Evolutionary conservation across 2,329 filamentous ascomycete genomes (phyloP).

Genomic region (Aspergillus pseudoviridinutans): DNA sequence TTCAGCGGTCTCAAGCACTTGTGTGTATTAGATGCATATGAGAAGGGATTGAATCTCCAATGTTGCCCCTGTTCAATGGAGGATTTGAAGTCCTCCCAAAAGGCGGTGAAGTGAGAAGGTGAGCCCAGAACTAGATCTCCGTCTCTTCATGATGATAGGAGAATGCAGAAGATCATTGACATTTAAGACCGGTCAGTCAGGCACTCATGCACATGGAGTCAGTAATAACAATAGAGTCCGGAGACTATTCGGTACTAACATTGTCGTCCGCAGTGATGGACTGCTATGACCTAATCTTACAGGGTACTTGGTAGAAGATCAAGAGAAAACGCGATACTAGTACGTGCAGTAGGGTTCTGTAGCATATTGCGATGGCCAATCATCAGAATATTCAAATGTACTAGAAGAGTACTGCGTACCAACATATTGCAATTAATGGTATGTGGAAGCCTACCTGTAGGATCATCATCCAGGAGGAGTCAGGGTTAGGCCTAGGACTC

Average conservation of each 20-base stretch:
- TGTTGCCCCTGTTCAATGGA: not conserved
- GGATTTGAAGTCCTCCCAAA: not conserved
- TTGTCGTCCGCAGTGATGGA: not conserved
- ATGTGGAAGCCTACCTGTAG: not conserved
- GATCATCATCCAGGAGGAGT: not conserved
- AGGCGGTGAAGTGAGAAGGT: not conserved
- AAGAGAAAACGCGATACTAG: not conserved
- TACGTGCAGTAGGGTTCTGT: not conserved
- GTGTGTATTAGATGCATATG: not conserved
- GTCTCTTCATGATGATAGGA: not conserved
- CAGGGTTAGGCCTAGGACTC: too few relatives aligned
- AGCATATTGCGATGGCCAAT: not conserved
- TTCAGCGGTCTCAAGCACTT: not conserved
- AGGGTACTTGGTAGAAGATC: not conserved
- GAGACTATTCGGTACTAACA: too few relatives aligned
- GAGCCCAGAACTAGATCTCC: not conserved
- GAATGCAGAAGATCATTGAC: not conserved
- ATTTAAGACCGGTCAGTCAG: not conserved
- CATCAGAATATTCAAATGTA: too few relatives aligned
- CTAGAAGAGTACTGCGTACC: not conserved
- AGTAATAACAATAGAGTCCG: not conserved
- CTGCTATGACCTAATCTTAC: not conserved
- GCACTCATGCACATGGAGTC: not conserved
- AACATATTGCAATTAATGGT: not conserved
- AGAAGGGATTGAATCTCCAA: not conserved